Evolutionary conservation across 163 green algal species (phyloP).

Genomic region (Prototheca wickerhamii): DNA sequence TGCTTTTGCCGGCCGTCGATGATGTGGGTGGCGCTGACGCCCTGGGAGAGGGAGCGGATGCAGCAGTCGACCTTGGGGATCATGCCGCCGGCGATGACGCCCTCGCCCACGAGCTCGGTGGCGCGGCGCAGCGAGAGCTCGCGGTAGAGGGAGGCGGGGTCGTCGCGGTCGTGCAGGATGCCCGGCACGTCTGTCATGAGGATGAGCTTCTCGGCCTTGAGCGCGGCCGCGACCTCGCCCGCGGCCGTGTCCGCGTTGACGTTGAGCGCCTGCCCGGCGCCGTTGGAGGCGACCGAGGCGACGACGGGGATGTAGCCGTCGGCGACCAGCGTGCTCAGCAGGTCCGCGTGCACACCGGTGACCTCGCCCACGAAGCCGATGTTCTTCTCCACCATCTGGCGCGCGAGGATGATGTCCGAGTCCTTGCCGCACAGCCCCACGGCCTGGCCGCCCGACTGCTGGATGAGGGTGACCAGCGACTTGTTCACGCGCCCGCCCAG

Average conservation of each 20-base stretch:
- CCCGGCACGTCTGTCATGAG: slow-evolving; percentile 99
- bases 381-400: slow-evolving; percentile 69
- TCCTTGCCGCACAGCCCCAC: slow-evolving; percentile 96
- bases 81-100: slow-evolving; percentile 90
- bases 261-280: slow-evolving; percentile 86
- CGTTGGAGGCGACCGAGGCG: slow-evolving; percentile 82
- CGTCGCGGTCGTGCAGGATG: slow-evolving; percentile 90
- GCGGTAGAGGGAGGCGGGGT: slow-evolving; percentile 70
- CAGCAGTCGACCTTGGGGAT: slow-evolving; percentile 91
- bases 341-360: slow-evolving; percentile 57
- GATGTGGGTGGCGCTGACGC: slow-evolving; percentile 91
- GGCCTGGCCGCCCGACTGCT: slow-evolving; percentile 78
- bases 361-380: slow-evolving; percentile 96
- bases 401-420: slow-evolving; percentile 67
- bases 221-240: slow-evolving; percentile 86
- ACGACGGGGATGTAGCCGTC: slow-evolving; percentile 89
- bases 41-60: slow-evolving; percentile 68
- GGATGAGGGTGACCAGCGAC: slow-evolving; percentile 90
- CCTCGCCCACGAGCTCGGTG: slow-evolving; percentile 74
- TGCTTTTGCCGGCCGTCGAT: slow-evolving; percentile 92
- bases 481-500: slow-evolving; percentile 96
- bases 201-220: slow-evolving; percentile 97
- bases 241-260: slow-evolving; percentile 98
- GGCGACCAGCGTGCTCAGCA: slow-evolving; percentile 47
- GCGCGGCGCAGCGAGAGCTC: slow-evolving; percentile 70